Conservation (phyloP, 2,329 filamentous ascomycete genomes). For the Diaporthe nobilis region DNA sequence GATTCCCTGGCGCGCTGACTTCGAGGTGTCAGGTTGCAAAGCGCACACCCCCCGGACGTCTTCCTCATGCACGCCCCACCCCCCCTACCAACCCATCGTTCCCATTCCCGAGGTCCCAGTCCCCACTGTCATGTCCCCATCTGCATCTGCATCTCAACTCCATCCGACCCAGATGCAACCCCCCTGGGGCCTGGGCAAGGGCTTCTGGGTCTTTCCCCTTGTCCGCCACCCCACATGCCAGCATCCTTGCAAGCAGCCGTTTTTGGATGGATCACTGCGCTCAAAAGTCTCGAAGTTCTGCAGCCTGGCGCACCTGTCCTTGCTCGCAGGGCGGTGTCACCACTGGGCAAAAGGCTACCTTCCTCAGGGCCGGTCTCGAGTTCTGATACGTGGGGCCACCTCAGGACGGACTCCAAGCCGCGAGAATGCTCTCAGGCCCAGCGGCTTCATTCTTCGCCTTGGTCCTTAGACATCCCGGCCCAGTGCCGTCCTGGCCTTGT, state of each 20-base stretch:
- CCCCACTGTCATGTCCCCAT: constrained; percentile 41
- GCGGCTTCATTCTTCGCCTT: constrained; percentile 30
- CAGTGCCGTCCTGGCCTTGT: constrained; percentile 1
- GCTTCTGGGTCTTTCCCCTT: constrained; percentile 40
- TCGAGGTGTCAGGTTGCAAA: constrained; percentile 18
- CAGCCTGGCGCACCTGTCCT: constrained; percentile 37
- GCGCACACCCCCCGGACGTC: constrained; percentile 14
- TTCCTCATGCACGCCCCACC: constrained; percentile 34
- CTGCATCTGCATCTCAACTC: constrained; percentile 43
- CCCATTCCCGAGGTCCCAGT: constrained; percentile 35
- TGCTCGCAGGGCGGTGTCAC: constrained; percentile 41
- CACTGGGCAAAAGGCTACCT: constrained; percentile 32
- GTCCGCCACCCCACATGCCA: constrained; percentile 40
- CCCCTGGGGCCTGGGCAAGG: constrained; percentile 42
- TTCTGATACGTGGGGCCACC: constrained; percentile 41
- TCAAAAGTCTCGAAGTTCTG: constrained; percentile 23
- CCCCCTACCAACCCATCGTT: constrained; percentile 23
- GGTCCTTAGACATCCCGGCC: constrained; percentile 22
- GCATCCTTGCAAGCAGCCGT: constrained; percentile 38
- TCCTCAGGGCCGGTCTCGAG: constrained; percentile 38
- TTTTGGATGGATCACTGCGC: constrained; percentile 35
- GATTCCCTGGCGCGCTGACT: constrained; percentile 16
- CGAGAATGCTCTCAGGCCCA: constrained; percentile 34
- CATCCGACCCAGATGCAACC: constrained; percentile 41
- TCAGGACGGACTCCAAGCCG: constrained; percentile 22